Evolutionary conservation across 2,329 filamentous ascomycete genomes (phyloP).

Genomic region (Fusarium armeniacum): DNA sequence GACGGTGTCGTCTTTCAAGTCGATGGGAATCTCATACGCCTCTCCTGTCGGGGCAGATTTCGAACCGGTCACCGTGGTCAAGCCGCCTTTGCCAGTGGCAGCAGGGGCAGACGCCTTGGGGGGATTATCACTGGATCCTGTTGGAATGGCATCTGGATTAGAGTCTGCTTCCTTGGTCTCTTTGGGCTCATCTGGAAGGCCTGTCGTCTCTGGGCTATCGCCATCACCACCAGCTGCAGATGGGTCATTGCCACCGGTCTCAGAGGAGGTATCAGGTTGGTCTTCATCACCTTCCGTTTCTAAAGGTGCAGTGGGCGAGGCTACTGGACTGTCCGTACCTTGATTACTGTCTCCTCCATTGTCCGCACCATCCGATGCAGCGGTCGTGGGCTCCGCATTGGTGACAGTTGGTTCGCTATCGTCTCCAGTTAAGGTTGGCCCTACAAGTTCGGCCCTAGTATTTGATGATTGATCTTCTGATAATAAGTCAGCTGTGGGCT

Average conservation of each 20-base stretch:
- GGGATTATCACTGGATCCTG: not conserved
- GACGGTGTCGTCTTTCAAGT: not conserved
- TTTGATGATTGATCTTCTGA: conserved; percentile 5
- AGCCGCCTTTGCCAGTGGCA: not conserved
- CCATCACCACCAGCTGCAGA: not conserved
- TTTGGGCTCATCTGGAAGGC: not conserved
- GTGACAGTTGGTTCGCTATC: not conserved
- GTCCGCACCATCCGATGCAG: not conserved
- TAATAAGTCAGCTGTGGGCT: conserved; percentile 1
- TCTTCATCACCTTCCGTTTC: no score
- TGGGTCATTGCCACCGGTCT: not conserved
- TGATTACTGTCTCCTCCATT: not conserved
- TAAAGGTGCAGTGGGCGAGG: not conserved
- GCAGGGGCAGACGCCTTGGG: not conserved
- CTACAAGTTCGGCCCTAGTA: not conserved
- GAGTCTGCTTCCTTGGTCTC: not conserved
- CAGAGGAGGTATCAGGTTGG: no score
- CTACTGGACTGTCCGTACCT: not conserved
- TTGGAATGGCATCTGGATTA: not conserved
- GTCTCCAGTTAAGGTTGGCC: not conserved
- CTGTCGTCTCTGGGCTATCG: not conserved
- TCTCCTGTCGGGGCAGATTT: not conserved
- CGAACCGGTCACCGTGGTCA: conserved; percentile 12
- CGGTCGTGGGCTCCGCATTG: not conserved
- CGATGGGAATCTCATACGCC: not conserved